phyloP scores from a whole-genome alignment of 306 rosid species.

The Senna tora region DNA sequence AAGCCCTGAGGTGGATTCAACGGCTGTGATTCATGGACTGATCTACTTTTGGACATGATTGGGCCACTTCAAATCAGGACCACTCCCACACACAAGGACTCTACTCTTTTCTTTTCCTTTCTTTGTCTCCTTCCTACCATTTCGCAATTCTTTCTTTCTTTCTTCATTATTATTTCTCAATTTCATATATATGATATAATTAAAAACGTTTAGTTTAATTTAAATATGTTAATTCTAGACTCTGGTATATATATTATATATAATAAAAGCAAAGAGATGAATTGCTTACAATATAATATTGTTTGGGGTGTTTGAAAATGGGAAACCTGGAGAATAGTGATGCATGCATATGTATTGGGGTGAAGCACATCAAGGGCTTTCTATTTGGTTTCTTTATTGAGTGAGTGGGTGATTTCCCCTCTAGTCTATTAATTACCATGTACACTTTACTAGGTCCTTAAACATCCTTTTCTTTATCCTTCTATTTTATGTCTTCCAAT shows the following conservation, averaged over 20 bases:
- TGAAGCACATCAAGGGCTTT: constrained; percentile 24
- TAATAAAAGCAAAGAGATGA: no score
- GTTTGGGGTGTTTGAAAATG: constrained; percentile 7
- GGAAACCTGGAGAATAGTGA: constrained; percentile 7
- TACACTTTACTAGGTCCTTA: constrained; percentile 20
- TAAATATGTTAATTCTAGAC: no score
- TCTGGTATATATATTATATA: no score
- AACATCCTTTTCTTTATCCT: constrained; percentile 38
- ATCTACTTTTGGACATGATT: constrained; percentile 28
- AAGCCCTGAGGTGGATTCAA: constrained; percentile 30
- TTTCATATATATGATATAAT: no score
- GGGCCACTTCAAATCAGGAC: background rate
- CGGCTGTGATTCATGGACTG: constrained; percentile 51
- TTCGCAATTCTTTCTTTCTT: no score
- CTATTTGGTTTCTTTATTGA: constrained; percentile 18
- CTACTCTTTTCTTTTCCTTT: no score
- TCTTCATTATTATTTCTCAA: no score
- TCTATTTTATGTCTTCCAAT: background rate
- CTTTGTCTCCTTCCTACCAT: no score
- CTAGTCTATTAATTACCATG: background rate
- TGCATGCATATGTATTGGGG: background rate
- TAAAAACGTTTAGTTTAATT: no score
- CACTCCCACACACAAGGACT: background rate
- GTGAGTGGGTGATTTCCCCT: constrained; percentile 8
- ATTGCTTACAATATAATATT: no score